Percentiles rank a stretch among this genome's conserved stretches.
phyloP scores from a whole-genome alignment of 176 grass and related monocot genomes.

The Oropetium thomaeum region DNA sequence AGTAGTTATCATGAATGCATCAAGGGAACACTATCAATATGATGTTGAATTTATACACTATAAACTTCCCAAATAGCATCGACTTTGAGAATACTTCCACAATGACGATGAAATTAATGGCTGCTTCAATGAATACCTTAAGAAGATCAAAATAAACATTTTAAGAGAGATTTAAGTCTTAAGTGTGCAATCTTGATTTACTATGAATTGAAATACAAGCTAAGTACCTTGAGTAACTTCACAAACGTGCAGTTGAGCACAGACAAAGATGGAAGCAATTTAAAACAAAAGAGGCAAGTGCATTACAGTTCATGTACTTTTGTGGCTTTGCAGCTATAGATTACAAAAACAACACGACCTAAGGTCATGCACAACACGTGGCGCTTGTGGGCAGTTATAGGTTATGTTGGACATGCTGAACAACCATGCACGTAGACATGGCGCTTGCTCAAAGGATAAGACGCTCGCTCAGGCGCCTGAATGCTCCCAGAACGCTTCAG shows the following conservation, averaged over 20 bases:
- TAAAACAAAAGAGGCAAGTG: neutral
- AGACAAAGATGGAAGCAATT: neutral
- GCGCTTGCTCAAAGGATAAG: too few relatives aligned
- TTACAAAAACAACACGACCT: too few relatives aligned
- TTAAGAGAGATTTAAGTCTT: neutral
- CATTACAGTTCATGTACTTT: neutral
- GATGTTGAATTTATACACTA: too few relatives aligned
- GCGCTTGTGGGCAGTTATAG: too few relatives aligned
- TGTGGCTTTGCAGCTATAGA: neutral
- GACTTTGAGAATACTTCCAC: neutral
- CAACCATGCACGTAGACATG: too few relatives aligned
- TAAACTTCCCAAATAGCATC: conserved; percentile 6
- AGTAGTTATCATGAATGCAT: neutral
- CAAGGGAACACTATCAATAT: neutral
- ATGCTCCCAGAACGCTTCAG: too few relatives aligned
- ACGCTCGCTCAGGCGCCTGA: too few relatives aligned
- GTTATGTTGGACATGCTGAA: too few relatives aligned
- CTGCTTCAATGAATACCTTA: neutral
- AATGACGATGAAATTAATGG: neutral
- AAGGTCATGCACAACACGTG: too few relatives aligned
- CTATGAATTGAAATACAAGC: neutral
- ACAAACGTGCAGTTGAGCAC: too few relatives aligned
- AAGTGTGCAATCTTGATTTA: neutral
- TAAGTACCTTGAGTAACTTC: neutral
- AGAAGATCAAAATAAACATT: neutral